Evolutionary conservation across 129 eudicot species (phyloP), one percentile per base, ranked within the genome.

Genomic region (Deinandra increscens): DNA sequence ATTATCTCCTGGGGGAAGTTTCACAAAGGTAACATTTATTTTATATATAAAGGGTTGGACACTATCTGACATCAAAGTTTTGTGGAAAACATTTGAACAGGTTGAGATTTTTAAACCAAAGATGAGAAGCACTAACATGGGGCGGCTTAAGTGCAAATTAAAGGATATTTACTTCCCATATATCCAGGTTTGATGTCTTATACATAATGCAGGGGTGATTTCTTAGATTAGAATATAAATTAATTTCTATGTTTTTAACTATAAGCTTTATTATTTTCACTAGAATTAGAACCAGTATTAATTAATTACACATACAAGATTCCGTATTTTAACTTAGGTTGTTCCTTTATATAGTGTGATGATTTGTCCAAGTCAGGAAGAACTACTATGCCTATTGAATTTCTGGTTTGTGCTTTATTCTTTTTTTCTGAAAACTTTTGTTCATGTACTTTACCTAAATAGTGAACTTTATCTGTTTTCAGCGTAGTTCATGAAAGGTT

Each of bases 151-250:
- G 54, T 84, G 90, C 84, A 86, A 60, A 72, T 56, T 91, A 50
- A 91, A 86, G 62, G 97, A 91, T 68, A 88, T 91, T 3, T 91
- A 91, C 67, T 91, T 88, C 60, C 97, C 97, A 0, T 91, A 91
- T 71, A 91, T 91, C 49, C 97, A 91, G 97, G 97, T 91, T 67
- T 70, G 61, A 18, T 39, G 4, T 31, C 69, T 54, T 49, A 56
- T 20, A 39, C 17, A 58, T 44, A 43, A 6, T 12, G 36, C 59
- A 55, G 15, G 49, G 19, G 41, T 23, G 55, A 41, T 64, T 53
- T 53, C 39, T 50, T 31, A 9, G 19, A 37, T 75, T 29, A 19
- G 4, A 48, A 48, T 3, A 54, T 54, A 75, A 56, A 60, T 14
- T 60, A 11, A 46, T 23, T 37, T 74, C 14, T 36, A 19, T 36